phyloP scores from a whole-genome alignment of 805 yeast genomes.

The Candida succiphila region DNA sequence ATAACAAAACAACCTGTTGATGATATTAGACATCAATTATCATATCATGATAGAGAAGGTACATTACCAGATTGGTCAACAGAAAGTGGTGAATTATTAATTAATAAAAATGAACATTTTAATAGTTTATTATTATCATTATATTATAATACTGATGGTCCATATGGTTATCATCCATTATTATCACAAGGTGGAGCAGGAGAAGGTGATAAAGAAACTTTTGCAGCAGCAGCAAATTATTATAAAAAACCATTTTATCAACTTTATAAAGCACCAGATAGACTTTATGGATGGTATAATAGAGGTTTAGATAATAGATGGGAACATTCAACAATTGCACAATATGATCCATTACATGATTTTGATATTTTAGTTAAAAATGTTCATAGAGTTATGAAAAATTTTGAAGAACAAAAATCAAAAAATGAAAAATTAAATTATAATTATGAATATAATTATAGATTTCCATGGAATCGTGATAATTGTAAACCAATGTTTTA shows the following conservation, averaged over 20 bases:
- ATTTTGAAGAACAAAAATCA: slow-evolving; percentile 3
- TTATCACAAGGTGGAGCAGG: slow-evolving; percentile 56
- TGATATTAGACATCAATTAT: slow-evolving; percentile 21
- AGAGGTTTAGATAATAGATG: slow-evolving; percentile 7
- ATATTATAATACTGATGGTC: slow-evolving; percentile 60
- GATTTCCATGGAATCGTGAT: slow-evolving; percentile 9
- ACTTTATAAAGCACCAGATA: slow-evolving; percentile 23
- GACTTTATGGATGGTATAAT: slow-evolving; percentile 12
- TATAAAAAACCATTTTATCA: slow-evolving; percentile 39
- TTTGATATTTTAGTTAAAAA: slow-evolving; percentile 11
- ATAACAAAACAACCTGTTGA: neutral
- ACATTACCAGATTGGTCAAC: slow-evolving; percentile 58
- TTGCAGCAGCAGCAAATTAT: slow-evolving; percentile 51
- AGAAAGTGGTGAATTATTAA: slow-evolving; percentile 56
- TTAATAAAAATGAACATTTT: slow-evolving; percentile 48
- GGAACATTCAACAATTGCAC: slow-evolving; percentile 21
- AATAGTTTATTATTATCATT: slow-evolving; percentile 46
- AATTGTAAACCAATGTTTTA: slow-evolving; percentile 17
- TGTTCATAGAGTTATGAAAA: slow-evolving; percentile 3
- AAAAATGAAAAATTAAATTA: neutral
- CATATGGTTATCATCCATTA: slow-evolving; percentile 45
- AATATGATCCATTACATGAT: slow-evolving; percentile 21
- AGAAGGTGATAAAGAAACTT: slow-evolving; percentile 73
- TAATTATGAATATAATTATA: slow-evolving; percentile 8
- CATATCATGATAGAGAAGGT: slow-evolving; percentile 53